A percentile compares a stretch with the other conserved stretches of the same genome.
Evolutionary conservation across 179 eudicot species (phyloP).

Genomic region (Sideroxylon spinosum): DNA sequence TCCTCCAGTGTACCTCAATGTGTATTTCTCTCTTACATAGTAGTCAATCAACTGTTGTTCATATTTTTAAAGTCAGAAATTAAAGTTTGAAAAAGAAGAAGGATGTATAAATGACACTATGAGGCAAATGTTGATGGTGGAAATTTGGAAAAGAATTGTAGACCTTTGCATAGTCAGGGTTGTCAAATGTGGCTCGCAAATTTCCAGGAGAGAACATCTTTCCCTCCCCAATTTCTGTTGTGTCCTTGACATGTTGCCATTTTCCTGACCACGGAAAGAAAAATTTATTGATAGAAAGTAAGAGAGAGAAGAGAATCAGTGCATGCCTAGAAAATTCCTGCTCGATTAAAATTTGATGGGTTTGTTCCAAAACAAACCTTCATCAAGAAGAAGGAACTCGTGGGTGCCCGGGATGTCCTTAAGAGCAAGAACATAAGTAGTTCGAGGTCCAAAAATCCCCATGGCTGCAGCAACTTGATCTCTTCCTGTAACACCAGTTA

Average conservation of each 20-base stretch:
- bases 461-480: constrained; percentile 99
- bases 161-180: constrained; percentile 85
- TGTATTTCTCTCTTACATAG: constrained; percentile 89
- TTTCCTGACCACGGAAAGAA: constrained; percentile 47
- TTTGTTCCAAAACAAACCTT: constrained; percentile 42
- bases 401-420: constrained; percentile 91
- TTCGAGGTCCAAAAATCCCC: constrained; percentile 98
- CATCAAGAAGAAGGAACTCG: constrained; percentile 97
- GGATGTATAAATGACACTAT: no score
- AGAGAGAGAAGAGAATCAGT: not conserved
- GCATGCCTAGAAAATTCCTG: not conserved
- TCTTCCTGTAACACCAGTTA: constrained; percentile 86
- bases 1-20: constrained; percentile 98
- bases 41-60: constrained; percentile 66
- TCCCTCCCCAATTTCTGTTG: constrained; percentile 84
- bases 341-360: not conserved
- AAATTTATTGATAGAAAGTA: not conserved
- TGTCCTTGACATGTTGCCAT: constrained; percentile 97
- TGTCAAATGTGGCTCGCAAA: constrained; percentile 90
- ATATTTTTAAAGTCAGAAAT: constrained; percentile 14
- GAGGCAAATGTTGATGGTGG: not conserved
- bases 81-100: not conserved
- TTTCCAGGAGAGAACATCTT: constrained; percentile 97
- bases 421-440: constrained; percentile 92
- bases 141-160: not conserved